These are phyloP conservation scores for Perkinsus chesapeaki DNA, from an alignment of 169 alveolate genomes.

Conservation along the genomic window DNA sequence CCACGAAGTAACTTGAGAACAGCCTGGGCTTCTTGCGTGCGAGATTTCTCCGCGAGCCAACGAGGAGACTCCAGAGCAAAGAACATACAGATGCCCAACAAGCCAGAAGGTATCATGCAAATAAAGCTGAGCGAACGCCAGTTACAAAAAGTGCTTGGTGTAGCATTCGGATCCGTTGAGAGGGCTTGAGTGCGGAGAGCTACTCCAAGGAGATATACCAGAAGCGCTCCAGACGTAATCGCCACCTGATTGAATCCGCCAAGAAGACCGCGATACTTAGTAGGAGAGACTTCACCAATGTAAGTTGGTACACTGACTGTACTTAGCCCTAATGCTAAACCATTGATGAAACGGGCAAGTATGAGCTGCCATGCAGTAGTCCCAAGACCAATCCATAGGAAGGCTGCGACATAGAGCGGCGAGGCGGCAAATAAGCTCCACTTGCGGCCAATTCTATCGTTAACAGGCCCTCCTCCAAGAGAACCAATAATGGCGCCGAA, in stretches of 20 bases:
- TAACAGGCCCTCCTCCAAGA: background rate
- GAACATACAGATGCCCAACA: background rate
- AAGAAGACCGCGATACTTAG: background rate
- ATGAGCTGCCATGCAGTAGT: background rate
- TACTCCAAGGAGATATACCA: background rate
- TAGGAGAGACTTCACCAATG: background rate
- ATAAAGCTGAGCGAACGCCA: background rate
- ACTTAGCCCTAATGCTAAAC: background rate
- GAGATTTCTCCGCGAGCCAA: background rate
- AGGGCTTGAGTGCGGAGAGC: background rate
- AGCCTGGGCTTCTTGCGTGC: background rate
- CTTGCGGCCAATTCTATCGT: background rate
- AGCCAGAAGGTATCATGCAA: background rate
- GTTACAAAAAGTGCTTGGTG: background rate
- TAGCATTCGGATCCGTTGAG: background rate
- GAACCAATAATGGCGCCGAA: background rate
- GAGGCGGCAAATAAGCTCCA: too few relatives aligned
- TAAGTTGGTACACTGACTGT: background rate
- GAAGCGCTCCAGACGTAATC: background rate
- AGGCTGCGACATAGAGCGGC: background rate
- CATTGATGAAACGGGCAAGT: background rate
- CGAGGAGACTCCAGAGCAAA: background rate
- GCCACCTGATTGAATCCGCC: background rate
- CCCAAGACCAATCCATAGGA: background rate
- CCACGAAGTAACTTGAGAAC: background rate